Evolutionary conservation across 768 basidiomycete species (phyloP), one percentile per base, ranked within the genome.

Genomic region (Xanthoconium stramineum): DNA sequence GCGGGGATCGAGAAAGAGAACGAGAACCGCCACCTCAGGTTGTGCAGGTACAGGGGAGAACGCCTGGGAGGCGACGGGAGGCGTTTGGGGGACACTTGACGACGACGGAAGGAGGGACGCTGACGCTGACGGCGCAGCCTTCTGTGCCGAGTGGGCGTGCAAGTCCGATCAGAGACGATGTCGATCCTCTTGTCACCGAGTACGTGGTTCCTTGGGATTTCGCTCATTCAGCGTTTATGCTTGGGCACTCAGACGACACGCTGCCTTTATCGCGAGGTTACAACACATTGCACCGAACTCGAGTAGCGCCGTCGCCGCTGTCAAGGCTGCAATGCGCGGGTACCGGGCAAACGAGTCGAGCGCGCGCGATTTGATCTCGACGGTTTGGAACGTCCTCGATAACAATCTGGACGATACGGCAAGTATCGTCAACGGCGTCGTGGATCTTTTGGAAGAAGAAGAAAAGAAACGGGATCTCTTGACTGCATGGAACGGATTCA

Each of bases 311-410:
- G 71, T 82, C 3, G 74, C 85, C 14, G 85, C 83, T 1, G 80
- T 89, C 29, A 86, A 83, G 63, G 82, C 89, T 14, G 86, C 92
- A 29, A 81, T 91, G 35, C 86, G 91, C 11, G 83, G 88, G 30
- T 99, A 88, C 73, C 81, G 83, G 28, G 70, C 79, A 3, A 84
- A 84, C 40, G 95, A 99, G 68, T 83, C 84, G 10, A 83, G 81
- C 39, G 89, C 94, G 3, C 79, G 85, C 5, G 96, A 96, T 70
- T 78, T 98, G 59, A 86, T 98, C 49, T 86, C 86, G 39, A 95
- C 91, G 0, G 77, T 95, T n/a, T 96, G 86, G 86, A 90, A 86
- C 66, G 79, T 89, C 36, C 72, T 89, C 12, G 85, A 87, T 53
- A 70, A 77, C 15, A 75, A 84, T 58, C 69, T 89, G 20, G 93